A percentile compares a stretch with the other conserved stretches of the same genome.
These are phyloP conservation scores for Silene conica DNA, from an alignment of 148 eudicot genomes.

Conservation along the genomic window DNA sequence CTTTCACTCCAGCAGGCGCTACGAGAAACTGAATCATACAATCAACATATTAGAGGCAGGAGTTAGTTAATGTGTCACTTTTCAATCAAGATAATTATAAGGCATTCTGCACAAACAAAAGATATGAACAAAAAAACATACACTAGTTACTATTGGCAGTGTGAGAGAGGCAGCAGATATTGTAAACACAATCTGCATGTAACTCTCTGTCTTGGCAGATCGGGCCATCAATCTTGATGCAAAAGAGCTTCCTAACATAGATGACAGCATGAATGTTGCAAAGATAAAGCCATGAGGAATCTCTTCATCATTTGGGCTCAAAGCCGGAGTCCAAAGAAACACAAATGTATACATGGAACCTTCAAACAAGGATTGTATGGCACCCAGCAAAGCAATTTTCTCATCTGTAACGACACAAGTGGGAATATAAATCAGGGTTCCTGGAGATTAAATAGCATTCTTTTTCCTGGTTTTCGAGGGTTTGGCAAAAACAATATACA, in stretches of 20 bases:
- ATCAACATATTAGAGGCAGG: slow-evolving; percentile 17
- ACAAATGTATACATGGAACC: slow-evolving; percentile 99
- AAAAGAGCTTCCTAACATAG: slow-evolving; percentile 96
- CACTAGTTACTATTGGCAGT: slow-evolving; percentile 83
- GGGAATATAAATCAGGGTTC: background rate
- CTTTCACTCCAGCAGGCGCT: slow-evolving; percentile 53
- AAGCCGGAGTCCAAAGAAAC: slow-evolving; percentile 96
- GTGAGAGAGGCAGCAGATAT: slow-evolving; percentile 80
- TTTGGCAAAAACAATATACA: background rate
- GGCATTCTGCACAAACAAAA: background rate
- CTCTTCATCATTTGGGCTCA: slow-evolving; percentile 96
- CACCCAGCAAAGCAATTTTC: slow-evolving; percentile 94
- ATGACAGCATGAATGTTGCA: slow-evolving; percentile 94
- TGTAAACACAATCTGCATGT: slow-evolving; percentile 91
- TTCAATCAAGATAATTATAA: background rate
- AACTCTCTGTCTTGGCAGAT: slow-evolving; percentile 71
- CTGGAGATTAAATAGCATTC: background rate
- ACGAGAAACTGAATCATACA: slow-evolving; percentile 58
- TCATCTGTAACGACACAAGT: slow-evolving; percentile 57
- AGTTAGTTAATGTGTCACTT: slow-evolving; percentile 17
- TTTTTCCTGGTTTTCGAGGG: background rate
- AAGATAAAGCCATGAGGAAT: slow-evolving; percentile 98
- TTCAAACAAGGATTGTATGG: slow-evolving; percentile 97
- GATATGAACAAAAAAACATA: slow-evolving; percentile 30
- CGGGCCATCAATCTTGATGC: slow-evolving; percentile 90